Conservation (phyloP, 106 monocot genomes). For the Acorus gramineus region DNA sequence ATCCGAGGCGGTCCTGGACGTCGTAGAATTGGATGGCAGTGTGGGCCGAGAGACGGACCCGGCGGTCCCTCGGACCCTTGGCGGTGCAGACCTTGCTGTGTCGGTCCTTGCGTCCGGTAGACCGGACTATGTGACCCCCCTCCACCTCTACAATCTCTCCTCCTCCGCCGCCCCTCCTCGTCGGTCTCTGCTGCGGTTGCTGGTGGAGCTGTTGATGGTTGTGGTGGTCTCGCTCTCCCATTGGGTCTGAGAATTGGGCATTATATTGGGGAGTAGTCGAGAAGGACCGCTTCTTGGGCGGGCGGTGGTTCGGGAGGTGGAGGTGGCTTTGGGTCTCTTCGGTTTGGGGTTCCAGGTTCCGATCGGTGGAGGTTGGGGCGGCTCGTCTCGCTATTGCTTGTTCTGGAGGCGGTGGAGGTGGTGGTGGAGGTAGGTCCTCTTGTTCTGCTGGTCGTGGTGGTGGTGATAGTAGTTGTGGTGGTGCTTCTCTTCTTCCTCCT, state of each 20-base stretch:
- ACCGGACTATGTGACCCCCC: slow-evolving; percentile 87
- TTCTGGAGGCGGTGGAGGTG: slow-evolving; percentile 1
- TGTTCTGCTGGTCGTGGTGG: slow-evolving; percentile 8
- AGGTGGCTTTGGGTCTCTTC: slow-evolving; percentile 20
- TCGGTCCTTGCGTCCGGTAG: slow-evolving; percentile 85
- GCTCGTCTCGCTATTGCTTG: slow-evolving; percentile 1
- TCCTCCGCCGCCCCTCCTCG: slow-evolving; percentile 6
- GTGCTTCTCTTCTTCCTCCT: slow-evolving; percentile 13
- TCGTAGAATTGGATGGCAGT: slow-evolving; percentile 98
- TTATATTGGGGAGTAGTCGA: slow-evolving; percentile 37
- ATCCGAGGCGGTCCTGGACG: slow-evolving; percentile 89
- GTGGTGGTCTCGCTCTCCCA: slow-evolving; percentile 25
- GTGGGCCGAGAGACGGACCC: slow-evolving; percentile 80
- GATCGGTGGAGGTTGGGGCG: slow-evolving; percentile 1
- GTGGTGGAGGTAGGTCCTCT: slow-evolving; percentile 22
- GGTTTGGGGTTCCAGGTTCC: slow-evolving; percentile 7
- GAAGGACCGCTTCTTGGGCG: slow-evolving; percentile 8
- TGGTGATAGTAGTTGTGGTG: slow-evolving; percentile 3
- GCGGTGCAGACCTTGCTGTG: slow-evolving; percentile 97
- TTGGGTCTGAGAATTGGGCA: slow-evolving; percentile 31
- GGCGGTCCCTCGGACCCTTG: slow-evolving; percentile 80
- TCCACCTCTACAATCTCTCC: slow-evolving; percentile 74
- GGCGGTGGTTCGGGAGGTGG: slow-evolving; percentile 1
- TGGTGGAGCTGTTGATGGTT: background rate
- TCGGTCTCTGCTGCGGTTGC: slow-evolving; percentile 6